phyloP scores from a whole-genome alignment of 495 filamentous ascomycete species.

The Glarea lozoyensis region DNA sequence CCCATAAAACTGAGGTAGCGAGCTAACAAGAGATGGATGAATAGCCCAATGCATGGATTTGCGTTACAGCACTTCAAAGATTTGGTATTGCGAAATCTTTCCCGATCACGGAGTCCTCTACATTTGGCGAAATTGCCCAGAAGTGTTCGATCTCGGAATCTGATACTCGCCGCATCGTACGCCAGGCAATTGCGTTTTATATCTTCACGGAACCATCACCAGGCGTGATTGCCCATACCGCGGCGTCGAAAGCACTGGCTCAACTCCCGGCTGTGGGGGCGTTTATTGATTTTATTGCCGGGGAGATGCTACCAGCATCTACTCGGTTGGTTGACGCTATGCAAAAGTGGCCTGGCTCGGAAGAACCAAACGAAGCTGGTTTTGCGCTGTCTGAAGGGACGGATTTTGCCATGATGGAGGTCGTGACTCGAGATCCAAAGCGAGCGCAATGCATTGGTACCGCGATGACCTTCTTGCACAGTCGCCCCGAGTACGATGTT shows the following conservation, averaged over 20 bases:
- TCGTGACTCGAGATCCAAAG: too few relatives aligned
- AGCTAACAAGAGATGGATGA: too few relatives aligned
- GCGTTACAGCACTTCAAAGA: too few relatives aligned
- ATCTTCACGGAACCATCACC: slow-evolving; percentile 14
- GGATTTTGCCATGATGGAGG: too few relatives aligned
- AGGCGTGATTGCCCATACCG: slow-evolving; percentile 3
- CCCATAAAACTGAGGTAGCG: too few relatives aligned
- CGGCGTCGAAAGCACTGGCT: slow-evolving; percentile 2
- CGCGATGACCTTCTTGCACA: too few relatives aligned
- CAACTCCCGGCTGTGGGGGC: slow-evolving; percentile 2
- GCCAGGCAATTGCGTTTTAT: slow-evolving; percentile 19
- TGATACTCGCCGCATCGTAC: slow-evolving; percentile 18
- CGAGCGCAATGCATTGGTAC: too few relatives aligned
- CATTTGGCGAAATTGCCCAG: slow-evolving; percentile 12
- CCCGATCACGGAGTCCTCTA: slow-evolving; percentile 3
- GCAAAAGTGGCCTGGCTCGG: slow-evolving; percentile 17
- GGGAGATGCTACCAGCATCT: slow-evolving; percentile 14
- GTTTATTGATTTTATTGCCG: slow-evolving; percentile 4
- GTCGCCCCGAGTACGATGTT: too few relatives aligned
- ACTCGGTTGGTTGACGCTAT: slow-evolving; percentile 19
- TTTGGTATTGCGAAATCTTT: too few relatives aligned
- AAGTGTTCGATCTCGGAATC: slow-evolving; percentile 8
- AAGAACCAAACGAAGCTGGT: slow-evolving; percentile 21
- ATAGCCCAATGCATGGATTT: too few relatives aligned
- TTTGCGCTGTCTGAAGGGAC: too few relatives aligned